Evolutionary conservation across 1,284 basidiomycete genomes (phyloP), one percentile per base, ranked within the genome.

Genomic region (Sanghuangporus baumii): DNA sequence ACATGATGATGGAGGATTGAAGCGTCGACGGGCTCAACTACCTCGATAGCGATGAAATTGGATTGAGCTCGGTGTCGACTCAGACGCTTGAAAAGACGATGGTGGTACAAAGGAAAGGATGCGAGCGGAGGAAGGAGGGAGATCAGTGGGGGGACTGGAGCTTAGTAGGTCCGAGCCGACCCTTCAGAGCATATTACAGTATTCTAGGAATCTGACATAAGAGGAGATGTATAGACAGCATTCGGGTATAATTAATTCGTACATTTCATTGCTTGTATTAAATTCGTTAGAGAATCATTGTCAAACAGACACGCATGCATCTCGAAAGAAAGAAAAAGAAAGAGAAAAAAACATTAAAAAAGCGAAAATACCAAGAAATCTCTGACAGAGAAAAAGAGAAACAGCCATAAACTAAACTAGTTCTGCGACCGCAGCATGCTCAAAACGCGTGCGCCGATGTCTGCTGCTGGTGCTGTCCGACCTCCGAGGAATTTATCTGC

Each of bases 361-460:
- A n/a, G 11, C 4, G 38, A 7, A 16, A 46, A 37, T 11, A 36
- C 16, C 41, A 55, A 38, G 23, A 38, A 16, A 55, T 26, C 2
- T 26, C 11, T 2, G 9, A 12, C n/a, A n/a, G n/a, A n/a, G 18
- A 18, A 55, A 55, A 9, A n/a, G 23, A 36, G 36, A 1, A 38
- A 36, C 20, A 3, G 2, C 26, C 26, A 36, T 20, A 34, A 55
- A 31, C 16, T 14, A 55, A 38, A 16, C 11, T 16, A 16, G 11
- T 20, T 34, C 7, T 34, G 16, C n/a, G 23, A 23, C 38, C 38
- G 16, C 40, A 6, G 11, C 55, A 26, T 26, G 2, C 26, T 57
- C 55, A 57, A n/a, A 38, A 51, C 26, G 47, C 59, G 36, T 36
- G 48, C 47, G 31, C 52, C 26, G 52, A 71, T 12, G 71, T 67